These are phyloP conservation scores for Pseudogymnoascus sp. DNA, from an alignment of 2,329 filamentous ascomycete species.

Conservation along the genomic window DNA sequence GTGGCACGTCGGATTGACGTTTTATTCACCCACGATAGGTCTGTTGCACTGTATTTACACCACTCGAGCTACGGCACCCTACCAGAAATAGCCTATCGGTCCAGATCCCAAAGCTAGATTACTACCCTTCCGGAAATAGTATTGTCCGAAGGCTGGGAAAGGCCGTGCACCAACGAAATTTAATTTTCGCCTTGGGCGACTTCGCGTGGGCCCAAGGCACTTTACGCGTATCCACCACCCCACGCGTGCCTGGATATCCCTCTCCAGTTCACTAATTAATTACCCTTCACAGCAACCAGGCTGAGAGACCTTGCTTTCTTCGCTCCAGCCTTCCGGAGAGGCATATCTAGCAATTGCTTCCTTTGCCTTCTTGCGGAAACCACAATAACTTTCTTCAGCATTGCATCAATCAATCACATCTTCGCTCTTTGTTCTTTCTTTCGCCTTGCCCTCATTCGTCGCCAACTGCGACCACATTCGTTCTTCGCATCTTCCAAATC, in stretches of 20 bases:
- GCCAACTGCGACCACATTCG: background rate
- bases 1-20: background rate
- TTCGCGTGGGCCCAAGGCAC: background rate
- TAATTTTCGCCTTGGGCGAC: background rate
- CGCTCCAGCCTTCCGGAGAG: background rate
- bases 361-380: background rate
- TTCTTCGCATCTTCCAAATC: background rate
- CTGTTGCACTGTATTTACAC: background rate
- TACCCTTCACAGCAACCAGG: background rate
- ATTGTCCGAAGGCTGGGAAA: background rate
- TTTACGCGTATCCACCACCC: conserved; percentile 3
- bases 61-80: background rate
- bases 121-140: background rate
- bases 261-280: conserved; percentile 4
- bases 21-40: background rate
- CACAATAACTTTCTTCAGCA: background rate
- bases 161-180: background rate
- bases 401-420: background rate
- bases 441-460: background rate
- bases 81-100: background rate
- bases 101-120: background rate
- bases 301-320: conserved; percentile 4
- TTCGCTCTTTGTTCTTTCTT: background rate
- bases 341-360: background rate
- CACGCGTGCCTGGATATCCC: background rate